phyloP scores from a whole-genome alignment of 2,329 filamentous ascomycete species.

The Sporothrix dimorphospora region DNA sequence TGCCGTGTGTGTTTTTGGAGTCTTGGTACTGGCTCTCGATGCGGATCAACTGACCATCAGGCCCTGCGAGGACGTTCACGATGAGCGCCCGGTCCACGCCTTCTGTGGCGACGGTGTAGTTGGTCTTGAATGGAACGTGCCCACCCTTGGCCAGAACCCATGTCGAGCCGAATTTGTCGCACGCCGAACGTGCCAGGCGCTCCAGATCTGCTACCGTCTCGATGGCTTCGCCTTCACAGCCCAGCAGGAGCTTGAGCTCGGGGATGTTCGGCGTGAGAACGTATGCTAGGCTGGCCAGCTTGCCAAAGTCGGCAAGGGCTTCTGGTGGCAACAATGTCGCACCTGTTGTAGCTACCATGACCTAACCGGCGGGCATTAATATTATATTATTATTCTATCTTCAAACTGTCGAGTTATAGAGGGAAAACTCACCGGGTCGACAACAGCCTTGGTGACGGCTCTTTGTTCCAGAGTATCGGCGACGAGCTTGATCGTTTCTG shows the following conservation, averaged over 20 bases:
- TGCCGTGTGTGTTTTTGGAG: constrained; percentile 87
- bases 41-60: constrained; percentile 53
- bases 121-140: constrained; percentile 75
- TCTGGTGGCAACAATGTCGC: constrained; percentile 66
- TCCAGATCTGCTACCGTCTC: constrained; percentile 68
- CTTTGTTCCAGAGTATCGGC: constrained; percentile 64
- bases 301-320: constrained; percentile 64
- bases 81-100: constrained; percentile 67
- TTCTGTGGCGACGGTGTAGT: constrained; percentile 60
- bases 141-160: constrained; percentile 91
- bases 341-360: constrained; percentile 90
- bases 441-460: constrained; percentile 61
- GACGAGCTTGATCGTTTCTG: constrained; percentile 69
- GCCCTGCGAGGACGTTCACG: constrained; percentile 75
- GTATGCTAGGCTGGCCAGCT: constrained; percentile 67
- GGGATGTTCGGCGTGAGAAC: constrained; percentile 78
- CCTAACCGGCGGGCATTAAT: constrained; percentile 53
- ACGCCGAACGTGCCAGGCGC: constrained; percentile 60
- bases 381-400: no score
- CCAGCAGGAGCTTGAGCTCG: constrained; percentile 69
- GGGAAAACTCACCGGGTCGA: constrained; percentile 68
- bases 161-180: constrained; percentile 71
- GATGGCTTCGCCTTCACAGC: constrained; percentile 48
- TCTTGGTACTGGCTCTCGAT: constrained; percentile 72
- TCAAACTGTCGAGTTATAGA: neutral